Base-by-base conservation (phyloP, 345 rosid species). In the Angophora floribunda region DNA sequence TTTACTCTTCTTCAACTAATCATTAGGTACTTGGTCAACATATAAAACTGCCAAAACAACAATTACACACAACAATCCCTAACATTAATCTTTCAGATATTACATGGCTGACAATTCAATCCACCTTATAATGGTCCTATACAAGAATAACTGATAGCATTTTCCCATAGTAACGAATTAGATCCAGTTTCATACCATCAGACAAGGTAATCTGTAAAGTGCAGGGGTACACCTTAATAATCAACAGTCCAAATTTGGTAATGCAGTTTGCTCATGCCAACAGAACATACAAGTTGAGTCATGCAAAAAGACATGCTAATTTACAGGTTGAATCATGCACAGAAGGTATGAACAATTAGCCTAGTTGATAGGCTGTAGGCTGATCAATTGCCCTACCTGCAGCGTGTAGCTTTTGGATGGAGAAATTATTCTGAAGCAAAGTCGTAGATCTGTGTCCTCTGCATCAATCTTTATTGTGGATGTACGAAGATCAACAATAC, bases 371-470 rank as follows among this genome's bases (percentile, higher is more conserved):
- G 32, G 53, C 32, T 13, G 51, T 26, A 85, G 51, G 85, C 17
- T 65, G 59, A 88, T 78, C 87, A 86, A 16, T 52, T 50, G 17
- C 32, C 84, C 90, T 89, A 97, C 99, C 97, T 97, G 97, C 92
- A 97, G 91, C 88, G 98, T 96, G 91, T 91, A 95, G 78, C 94
- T 92, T 90, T 95, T 97, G 52, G 86, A 87, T 50, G 99, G 99
- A 80, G 98, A 94, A 89, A 97, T 93, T 88, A 97, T 94, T 91
- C 98, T 94, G 91, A 97, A 97, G 90, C 99, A 97, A 63, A 97
- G 98, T 85, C 98, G 95, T 85, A 96, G 91, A 93, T 95, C 94
- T 67, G 93, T 90, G 89, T 96, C 97, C 85, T 96, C 98, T 61
- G 98, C 95, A 19, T 97, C 97, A 89, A 95, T 89, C 91, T 97